phyloP scores from a whole-genome alignment of 441 rosid genomes.

The Erysimum pusillum region DNA sequence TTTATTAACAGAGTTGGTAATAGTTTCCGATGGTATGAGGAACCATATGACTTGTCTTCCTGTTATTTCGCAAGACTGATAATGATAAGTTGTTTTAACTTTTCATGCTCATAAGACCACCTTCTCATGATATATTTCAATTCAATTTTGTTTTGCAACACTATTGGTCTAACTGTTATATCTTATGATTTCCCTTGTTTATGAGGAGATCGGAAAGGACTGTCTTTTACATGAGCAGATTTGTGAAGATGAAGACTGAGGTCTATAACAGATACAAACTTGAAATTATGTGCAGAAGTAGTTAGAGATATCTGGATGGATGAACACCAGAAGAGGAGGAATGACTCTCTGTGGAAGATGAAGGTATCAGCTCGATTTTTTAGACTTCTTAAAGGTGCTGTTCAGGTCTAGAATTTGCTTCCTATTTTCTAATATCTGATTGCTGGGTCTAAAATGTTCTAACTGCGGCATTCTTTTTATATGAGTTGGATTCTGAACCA shows the following conservation, averaged over 20 bases:
- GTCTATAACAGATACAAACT: slow-evolving; percentile 7
- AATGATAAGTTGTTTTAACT: slow-evolving; percentile 10
- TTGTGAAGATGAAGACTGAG: not conserved
- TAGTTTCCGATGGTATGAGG: not conserved
- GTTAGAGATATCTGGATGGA: slow-evolving; percentile 6
- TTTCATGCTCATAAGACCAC: slow-evolving; percentile 8
- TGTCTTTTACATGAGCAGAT: not conserved
- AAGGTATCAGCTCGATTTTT: slow-evolving; percentile 1
- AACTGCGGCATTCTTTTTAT: not conserved
- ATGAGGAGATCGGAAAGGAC: not conserved
- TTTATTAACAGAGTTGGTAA: not conserved
- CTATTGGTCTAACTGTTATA: not conserved
- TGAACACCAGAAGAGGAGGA: slow-evolving; percentile 7
- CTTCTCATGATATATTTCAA: not conserved
- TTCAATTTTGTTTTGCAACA: not conserved
- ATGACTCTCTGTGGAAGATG: not conserved
- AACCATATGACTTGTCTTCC: not conserved
- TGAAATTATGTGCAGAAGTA: slow-evolving; percentile 1
- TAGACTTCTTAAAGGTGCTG: not conserved
- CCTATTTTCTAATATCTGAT: not conserved
- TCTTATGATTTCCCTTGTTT: slow-evolving; percentile 4
- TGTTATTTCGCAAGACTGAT: not conserved
- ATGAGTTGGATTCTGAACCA: slow-evolving; percentile 17
- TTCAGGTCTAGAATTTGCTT: not conserved
- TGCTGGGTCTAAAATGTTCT: not conserved